These are phyloP conservation scores for Capsella bursapastoris DNA, from an alignment of 345 rosid species.

Conservation along the genomic window DNA sequence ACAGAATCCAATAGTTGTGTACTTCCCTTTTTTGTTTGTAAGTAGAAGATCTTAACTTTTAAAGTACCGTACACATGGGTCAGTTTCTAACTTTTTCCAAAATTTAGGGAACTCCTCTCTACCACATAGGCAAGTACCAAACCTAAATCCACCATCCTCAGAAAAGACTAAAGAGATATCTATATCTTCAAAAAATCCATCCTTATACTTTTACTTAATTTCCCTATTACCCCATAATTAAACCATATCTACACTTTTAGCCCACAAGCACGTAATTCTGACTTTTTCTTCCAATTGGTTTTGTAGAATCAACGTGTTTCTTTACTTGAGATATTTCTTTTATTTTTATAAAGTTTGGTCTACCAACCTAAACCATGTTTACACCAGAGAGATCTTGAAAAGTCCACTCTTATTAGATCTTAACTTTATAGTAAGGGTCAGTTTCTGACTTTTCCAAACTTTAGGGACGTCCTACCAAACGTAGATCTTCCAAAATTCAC, in stretches of 20 bases:
- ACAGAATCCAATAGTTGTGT: neutral
- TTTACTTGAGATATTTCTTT: neutral
- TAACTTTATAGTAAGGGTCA: neutral
- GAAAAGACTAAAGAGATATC: conserved; percentile 15
- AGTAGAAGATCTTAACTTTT: conserved; percentile 19
- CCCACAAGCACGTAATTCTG: neutral
- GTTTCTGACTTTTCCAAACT: conserved; percentile 13
- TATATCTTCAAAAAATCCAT: conserved; percentile 2
- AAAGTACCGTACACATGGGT: conserved; percentile 22
- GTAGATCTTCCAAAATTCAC: conserved; percentile 10
- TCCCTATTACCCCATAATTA: neutral
- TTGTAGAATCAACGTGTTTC: neutral
- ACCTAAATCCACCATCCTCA: conserved; percentile 3
- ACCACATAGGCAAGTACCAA: too few species aligned
- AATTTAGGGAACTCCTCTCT: conserved; percentile 25
- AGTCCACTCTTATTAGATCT: neutral
- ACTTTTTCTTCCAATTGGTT: conserved; percentile 18
- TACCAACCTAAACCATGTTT: conserved; percentile 31
- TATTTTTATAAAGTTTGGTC: neutral
- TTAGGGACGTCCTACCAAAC: conserved; percentile 25
- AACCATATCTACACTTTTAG: neutral
- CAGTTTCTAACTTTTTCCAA: conserved; percentile 38
- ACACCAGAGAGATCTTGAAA: neutral
- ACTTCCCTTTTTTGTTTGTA: conserved; percentile 18
- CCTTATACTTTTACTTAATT: neutral